These are phyloP conservation scores for Penicillium palitans DNA, from an alignment of 2,329 filamentous ascomycete species.

Conservation along the genomic window DNA sequence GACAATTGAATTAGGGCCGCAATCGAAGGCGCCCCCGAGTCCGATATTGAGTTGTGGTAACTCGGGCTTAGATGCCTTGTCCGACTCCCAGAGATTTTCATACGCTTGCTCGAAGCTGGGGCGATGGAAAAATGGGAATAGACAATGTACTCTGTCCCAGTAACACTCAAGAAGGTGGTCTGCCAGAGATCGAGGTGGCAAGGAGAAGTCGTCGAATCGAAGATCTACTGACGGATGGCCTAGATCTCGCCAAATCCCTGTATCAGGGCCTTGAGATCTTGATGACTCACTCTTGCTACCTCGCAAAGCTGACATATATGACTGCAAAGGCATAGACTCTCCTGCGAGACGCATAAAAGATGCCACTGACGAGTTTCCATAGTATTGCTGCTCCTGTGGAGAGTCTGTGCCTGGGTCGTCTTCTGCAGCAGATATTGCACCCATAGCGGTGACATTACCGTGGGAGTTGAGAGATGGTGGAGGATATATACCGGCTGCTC, in stretches of 20 bases:
- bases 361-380: constrained; percentile 43
- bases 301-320: constrained; percentile 18
- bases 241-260: constrained; percentile 14
- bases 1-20: constrained; percentile 37
- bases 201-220: constrained; percentile 34
- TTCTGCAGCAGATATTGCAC: constrained; percentile 38
- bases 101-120: constrained; percentile 46
- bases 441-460: constrained; percentile 43
- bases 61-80: constrained; percentile 17
- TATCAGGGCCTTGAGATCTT: constrained; percentile 9
- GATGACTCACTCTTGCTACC: constrained; percentile 7
- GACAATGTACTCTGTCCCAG: constrained; percentile 43
- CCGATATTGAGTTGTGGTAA: constrained; percentile 34
- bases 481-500: constrained; percentile 9
- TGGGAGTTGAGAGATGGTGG: constrained; percentile 20
- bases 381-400: constrained; percentile 36
- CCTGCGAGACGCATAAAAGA: constrained; percentile 45
- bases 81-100: constrained; percentile 40
- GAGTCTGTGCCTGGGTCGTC: constrained; percentile 21
- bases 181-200: constrained; percentile 45
- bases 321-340: constrained; percentile 26
- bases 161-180: constrained; percentile 46
- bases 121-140: constrained; percentile 50
- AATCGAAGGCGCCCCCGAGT: constrained; percentile 35
- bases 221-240: constrained; percentile 18